Percentiles rank a stretch among this genome's conserved stretches.
Evolutionary conservation across 2,329 filamentous ascomycete species (phyloP).

Genomic region (Pseudophaeomoniella oleicola): DNA sequence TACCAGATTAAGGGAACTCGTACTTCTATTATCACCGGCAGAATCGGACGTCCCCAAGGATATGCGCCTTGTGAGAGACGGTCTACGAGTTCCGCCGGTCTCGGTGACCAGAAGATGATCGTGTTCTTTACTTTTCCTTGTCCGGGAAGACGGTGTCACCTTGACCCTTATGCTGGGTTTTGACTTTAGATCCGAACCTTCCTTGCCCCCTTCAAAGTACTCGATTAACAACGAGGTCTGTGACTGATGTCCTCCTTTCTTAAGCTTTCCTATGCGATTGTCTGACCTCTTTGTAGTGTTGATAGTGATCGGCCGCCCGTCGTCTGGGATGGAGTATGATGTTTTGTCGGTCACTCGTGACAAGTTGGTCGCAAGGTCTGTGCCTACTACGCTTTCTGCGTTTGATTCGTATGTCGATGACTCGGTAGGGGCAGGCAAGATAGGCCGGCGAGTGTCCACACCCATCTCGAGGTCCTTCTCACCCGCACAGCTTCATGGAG

Average conservation of each 20-base stretch:
- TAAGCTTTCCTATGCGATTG: constrained; percentile 36
- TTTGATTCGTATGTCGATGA: constrained; percentile 28
- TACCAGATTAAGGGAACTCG: constrained; percentile 61
- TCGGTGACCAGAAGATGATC: constrained; percentile 82
- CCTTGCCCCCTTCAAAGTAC: constrained; percentile 76
- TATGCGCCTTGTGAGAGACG: constrained; percentile 54
- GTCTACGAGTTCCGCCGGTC: constrained; percentile 56
- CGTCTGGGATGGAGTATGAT: constrained; percentile 35
- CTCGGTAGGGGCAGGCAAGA: constrained; percentile 35
- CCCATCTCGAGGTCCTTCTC: constrained; percentile 24
- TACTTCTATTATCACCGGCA: constrained; percentile 31
- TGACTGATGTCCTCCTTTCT: constrained; percentile 44
- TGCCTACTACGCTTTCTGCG: constrained; percentile 25
- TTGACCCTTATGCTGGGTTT: constrained; percentile 70
- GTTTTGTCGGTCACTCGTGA: constrained; percentile 35
- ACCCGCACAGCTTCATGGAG: constrained; percentile 1
- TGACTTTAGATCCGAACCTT: constrained; percentile 32
- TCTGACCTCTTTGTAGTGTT: constrained; percentile 55
- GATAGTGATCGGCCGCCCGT: constrained; percentile 73
- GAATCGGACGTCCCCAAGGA: constrained; percentile 34
- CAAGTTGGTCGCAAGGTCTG: constrained; percentile 34
- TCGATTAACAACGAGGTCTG: constrained; percentile 89
- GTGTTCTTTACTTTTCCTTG: constrained; percentile 40
- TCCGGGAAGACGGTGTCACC: constrained; percentile 56
- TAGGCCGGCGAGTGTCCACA: constrained; percentile 31